Conservation (phyloP, 192 early-diverging fungal species). For the Entomortierella lignicola region DNA sequence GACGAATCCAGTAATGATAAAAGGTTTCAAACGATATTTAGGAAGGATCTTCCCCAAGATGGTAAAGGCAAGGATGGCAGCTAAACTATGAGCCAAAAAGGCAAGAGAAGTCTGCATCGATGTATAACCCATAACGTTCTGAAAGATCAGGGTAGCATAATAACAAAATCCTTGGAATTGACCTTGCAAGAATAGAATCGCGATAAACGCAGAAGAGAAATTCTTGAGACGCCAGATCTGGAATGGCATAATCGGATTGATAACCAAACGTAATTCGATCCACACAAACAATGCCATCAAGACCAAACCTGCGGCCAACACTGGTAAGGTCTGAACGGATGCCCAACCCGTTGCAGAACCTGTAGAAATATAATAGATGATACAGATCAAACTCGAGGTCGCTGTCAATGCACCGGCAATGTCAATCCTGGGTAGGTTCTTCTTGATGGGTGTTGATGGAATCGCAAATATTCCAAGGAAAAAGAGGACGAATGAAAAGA, state of each 20-base stretch:
- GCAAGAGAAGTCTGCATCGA: slow-evolving; percentile 56
- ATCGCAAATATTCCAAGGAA: slow-evolving; percentile 24
- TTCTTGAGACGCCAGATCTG: slow-evolving; percentile 58
- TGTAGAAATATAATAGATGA: slow-evolving; percentile 53
- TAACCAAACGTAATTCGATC: slow-evolving; percentile 35
- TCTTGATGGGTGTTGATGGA: slow-evolving; percentile 13
- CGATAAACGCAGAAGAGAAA: slow-evolving; percentile 59
- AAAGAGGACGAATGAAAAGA: slow-evolving; percentile 50
- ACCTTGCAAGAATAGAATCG: slow-evolving; percentile 50
- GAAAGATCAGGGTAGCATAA: slow-evolving; percentile 59
- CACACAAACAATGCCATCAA: slow-evolving; percentile 52
- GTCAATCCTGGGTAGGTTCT: slow-evolving; percentile 28
- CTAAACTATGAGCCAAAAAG: slow-evolving; percentile 55
- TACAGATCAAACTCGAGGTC: slow-evolving; percentile 40
- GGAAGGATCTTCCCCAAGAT: slow-evolving; percentile 54
- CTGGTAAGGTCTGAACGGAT: slow-evolving; percentile 40
- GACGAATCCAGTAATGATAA: slow-evolving; percentile 30
- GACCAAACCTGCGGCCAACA: slow-evolving; percentile 47
- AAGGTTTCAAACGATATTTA: slow-evolving; percentile 30
- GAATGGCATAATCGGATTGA: slow-evolving; percentile 56
- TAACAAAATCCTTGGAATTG: slow-evolving; percentile 57
- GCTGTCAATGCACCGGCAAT: slow-evolving; percentile 42
- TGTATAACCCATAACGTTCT: slow-evolving; percentile 55
- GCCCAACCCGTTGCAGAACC: slow-evolving; percentile 44
- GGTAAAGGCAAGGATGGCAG: slow-evolving; percentile 39